Conservation (phyloP, 2,329 filamentous ascomycete species). For the Venturia oleaginea region DNA sequence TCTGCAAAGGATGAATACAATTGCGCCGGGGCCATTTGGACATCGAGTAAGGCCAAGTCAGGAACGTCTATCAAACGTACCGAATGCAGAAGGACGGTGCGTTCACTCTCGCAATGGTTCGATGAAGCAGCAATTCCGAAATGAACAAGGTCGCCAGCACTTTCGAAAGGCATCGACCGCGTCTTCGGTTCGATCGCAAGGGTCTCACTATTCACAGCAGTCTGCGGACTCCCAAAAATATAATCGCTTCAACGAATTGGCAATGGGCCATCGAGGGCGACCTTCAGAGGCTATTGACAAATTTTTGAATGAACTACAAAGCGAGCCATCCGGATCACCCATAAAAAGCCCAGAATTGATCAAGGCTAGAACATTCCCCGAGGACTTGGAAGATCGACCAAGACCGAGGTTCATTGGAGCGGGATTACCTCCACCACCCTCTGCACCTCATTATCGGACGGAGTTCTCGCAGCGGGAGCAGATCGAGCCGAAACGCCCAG, state of each 20-base stretch:
- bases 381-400: slow-evolving; percentile 1
- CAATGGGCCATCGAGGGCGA: slow-evolving; percentile 17
- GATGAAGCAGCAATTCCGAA: slow-evolving; percentile 24
- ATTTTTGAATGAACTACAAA: slow-evolving; percentile 28
- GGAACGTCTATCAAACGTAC: slow-evolving; percentile 21
- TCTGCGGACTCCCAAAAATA: neutral
- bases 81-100: neutral
- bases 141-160: slow-evolving; percentile 24
- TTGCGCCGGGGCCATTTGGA: slow-evolving; percentile 57
- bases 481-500: slow-evolving; percentile 2
- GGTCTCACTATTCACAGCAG: neutral
- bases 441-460: neutral
- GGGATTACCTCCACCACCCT: slow-evolving; percentile 6
- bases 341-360: slow-evolving; percentile 9
- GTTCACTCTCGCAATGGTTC: slow-evolving; percentile 16
- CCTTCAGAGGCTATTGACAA: slow-evolving; percentile 24
- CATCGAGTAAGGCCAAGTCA: slow-evolving; percentile 25
- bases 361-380: slow-evolving; percentile 5
- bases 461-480: neutral
- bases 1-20: slow-evolving; percentile 54
- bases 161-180: slow-evolving; percentile 10
- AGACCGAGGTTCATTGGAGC: neutral
- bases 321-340: slow-evolving; percentile 22
- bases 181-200: neutral
- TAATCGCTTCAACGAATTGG: slow-evolving; percentile 1